Evolutionary conservation across 1,284 basidiomycete genomes (phyloP).

Genomic region (Pseudozyma sp.): DNA sequence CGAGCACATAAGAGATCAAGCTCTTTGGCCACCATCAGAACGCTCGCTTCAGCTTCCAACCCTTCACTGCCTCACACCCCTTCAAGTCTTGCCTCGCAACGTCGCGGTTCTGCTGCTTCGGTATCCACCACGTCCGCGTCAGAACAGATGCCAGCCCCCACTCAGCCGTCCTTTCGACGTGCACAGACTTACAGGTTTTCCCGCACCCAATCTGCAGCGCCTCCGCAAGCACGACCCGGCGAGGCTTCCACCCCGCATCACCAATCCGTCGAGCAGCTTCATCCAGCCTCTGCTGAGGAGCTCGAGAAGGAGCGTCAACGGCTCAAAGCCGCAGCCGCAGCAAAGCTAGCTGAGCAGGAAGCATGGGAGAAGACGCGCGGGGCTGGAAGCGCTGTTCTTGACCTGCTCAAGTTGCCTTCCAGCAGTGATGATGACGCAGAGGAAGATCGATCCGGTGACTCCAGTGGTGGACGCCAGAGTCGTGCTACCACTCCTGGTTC

Average conservation of each 20-base stretch:
- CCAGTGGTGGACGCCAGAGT: slow-evolving; percentile 12
- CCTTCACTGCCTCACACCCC: slow-evolving; percentile 8
- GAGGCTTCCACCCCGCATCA: slow-evolving; percentile 6
- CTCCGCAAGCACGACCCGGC: slow-evolving; percentile 18
- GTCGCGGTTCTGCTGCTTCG: slow-evolving; percentile 1
- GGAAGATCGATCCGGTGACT: slow-evolving; percentile 11
- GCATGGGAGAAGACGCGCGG: slow-evolving; percentile 65
- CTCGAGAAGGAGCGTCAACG: slow-evolving; percentile 44
- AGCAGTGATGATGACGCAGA: slow-evolving; percentile 31
- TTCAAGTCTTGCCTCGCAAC: slow-evolving; percentile 7
- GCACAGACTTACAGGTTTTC: slow-evolving; percentile 28
- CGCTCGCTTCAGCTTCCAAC: slow-evolving; percentile 22
- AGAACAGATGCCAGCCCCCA: slow-evolving; percentile 32
- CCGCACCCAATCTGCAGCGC: slow-evolving; percentile 34
- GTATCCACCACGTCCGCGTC: slow-evolving; percentile 10
- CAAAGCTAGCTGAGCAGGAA: slow-evolving; percentile 56
- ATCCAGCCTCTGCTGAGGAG: slow-evolving; percentile 20
- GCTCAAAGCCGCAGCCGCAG: slow-evolving; percentile 46
- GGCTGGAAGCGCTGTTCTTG: slow-evolving; percentile 62
- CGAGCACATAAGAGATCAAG: slow-evolving; percentile 33
- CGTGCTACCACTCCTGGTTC: slow-evolving; percentile 41
- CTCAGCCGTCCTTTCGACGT: slow-evolving; percentile 37
- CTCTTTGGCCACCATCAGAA: slow-evolving; percentile 38
- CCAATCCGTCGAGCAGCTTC: slow-evolving; percentile 5
- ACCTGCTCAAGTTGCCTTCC: slow-evolving; percentile 47